Base-by-base conservation (phyloP, 2,329 filamentous ascomycete species). In the Claviceps sp. region DNA sequence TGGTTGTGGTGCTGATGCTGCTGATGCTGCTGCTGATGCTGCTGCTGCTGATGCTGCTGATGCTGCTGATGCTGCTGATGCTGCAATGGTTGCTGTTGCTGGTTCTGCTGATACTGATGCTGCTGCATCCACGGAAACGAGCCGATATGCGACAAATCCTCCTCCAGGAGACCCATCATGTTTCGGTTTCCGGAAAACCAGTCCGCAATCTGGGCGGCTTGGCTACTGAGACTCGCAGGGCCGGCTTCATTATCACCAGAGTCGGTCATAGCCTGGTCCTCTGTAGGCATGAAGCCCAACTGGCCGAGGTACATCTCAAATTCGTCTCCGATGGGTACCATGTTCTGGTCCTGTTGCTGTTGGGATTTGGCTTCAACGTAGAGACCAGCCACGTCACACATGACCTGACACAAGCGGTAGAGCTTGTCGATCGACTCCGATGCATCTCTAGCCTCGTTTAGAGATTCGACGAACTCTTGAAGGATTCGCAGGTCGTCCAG, bases 161-260 rank as follows among this genome's bases (percentile, higher is more conserved):
- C 78, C 60, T 85, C 82, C 61, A 85, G 63, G 52, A 85, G 60
- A 0, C 78, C 79, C 69, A 85, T 74, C 68, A 85, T 77, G 58
- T 83, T 81, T 51, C 76, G 72, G 54, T 79, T 84, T 1, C 81
- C 79, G 3, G 77, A 79, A 57, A 83, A 84, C 81, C 81, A 85
- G 55, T 82, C 80, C 2, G 77, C 77, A 54, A 84, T 64, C 46
- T 80, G 74, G 36, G 72, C 59, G n/a, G 62, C 60, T 53, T 66
- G 67, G 7, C 62, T 57, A 51, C 52, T 63, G n/a, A 64, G 61
- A 3, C 55, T 51, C 5, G 56, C 54, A 6, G 58, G 52, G n/a
- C 52, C 53, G n/a, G 55, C 52, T 14, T 48, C 47, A 13, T 38
- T 44, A 16, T 53, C 58, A 37, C 55, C 59, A 14, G 59, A 54